phyloP scores from a whole-genome alignment of 2,329 filamentous ascomycete species.

The Cladobotryum protrusum region DNA sequence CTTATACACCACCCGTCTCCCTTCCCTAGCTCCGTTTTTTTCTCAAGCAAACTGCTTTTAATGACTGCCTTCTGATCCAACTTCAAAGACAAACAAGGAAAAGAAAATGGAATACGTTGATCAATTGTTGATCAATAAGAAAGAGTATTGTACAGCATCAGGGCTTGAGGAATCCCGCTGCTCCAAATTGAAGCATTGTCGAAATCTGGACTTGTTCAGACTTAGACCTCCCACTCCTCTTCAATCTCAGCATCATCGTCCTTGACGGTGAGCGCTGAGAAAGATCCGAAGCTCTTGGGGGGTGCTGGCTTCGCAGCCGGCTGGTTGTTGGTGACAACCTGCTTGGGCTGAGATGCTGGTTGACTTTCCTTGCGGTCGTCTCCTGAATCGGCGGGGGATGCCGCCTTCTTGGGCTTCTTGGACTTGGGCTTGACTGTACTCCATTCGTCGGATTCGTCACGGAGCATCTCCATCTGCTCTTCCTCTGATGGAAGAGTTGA shows the following conservation, averaged over 20 bases:
- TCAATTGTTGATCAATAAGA: conserved; percentile 1
- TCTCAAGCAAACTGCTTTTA: not conserved
- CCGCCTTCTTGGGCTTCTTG: conserved; percentile 34
- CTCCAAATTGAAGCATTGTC: not conserved
- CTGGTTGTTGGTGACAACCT: conserved; percentile 20
- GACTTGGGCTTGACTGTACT: conserved; percentile 49
- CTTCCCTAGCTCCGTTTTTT: not conserved
- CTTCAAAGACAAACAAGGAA: conserved; percentile 10
- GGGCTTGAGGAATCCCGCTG: not conserved
- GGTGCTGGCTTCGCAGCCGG: conserved; percentile 25
- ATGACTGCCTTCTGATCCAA: conserved; percentile 19
- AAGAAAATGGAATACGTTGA: conserved; percentile 1
- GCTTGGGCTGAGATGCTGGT: conserved; percentile 27
- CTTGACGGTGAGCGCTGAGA: conserved; percentile 42
- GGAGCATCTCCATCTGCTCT: conserved; percentile 54
- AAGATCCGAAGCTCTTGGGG: conserved; percentile 38
- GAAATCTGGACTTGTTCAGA: not conserved
- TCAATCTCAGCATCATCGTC: conserved; percentile 36
- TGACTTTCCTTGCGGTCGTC: conserved; percentile 27
- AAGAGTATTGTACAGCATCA: conserved; percentile 8
- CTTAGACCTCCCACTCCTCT: conserved; percentile 48
- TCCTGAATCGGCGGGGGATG: conserved; percentile 27
- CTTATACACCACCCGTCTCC: not conserved
- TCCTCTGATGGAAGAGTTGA: conserved; percentile 53
- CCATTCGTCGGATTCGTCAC: conserved; percentile 49